phyloP scores from a whole-genome alignment of 257 asterid genomes.

The Datura wrightii region DNA sequence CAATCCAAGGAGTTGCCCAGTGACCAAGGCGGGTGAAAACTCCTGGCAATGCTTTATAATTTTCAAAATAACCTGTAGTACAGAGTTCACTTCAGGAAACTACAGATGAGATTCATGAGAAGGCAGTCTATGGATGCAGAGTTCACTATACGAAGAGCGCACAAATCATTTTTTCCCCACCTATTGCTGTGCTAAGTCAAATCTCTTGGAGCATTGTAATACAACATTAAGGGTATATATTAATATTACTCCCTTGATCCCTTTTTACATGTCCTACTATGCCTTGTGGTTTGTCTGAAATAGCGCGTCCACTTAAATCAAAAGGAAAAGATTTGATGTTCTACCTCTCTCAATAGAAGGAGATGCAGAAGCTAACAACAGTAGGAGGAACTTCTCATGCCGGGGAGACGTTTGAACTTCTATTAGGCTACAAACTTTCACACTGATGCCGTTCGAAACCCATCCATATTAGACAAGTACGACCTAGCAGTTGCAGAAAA shows the following conservation, averaged over 20 bases:
- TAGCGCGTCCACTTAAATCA: background rate
- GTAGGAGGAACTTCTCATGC: background rate
- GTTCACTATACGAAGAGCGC: background rate
- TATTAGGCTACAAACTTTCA: conserved; percentile 2
- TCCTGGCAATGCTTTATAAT: conserved; percentile 97
- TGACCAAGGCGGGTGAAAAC: conserved; percentile 89
- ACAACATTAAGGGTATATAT: background rate
- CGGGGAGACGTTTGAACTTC: background rate
- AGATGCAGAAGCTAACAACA: background rate
- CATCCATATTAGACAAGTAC: background rate
- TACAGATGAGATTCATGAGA: background rate
- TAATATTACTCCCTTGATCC: background rate
- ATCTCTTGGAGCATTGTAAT: background rate
- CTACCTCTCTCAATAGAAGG: background rate
- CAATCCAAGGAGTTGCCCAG: conserved; percentile 96
- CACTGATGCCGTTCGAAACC: background rate
- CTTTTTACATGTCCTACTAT: background rate
- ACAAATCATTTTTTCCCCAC: conserved; percentile 16
- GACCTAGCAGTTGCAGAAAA: background rate
- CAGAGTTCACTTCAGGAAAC: conserved; percentile 1
- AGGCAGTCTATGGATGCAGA: background rate
- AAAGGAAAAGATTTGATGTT: background rate
- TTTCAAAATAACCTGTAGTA: conserved; percentile 80
- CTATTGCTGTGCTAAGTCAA: background rate
- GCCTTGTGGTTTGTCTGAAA: background rate